Evolutionary conservation across 2,329 filamentous ascomycete species (phyloP), one percentile per base, ranked within the genome.

Genomic region (Fusarium mundagurra): DNA sequence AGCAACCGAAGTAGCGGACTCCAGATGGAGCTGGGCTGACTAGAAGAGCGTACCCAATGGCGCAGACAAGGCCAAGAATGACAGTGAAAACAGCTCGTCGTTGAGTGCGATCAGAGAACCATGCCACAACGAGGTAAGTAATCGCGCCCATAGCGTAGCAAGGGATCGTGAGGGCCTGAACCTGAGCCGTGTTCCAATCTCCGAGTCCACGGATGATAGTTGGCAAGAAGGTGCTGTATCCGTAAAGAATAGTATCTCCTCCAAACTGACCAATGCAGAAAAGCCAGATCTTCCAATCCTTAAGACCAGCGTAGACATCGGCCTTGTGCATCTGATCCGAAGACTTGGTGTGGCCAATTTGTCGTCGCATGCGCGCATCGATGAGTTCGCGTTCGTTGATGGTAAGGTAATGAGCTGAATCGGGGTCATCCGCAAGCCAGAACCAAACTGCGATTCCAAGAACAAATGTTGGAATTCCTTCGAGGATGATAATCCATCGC

Each of bases 111-210:
- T 93, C 91, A 6, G 88, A 91, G 45, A 90, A 81, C 77, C 86
- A 87, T 6, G 90, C 90, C 0, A 89, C 83, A 0, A 84, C 66
- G 6, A 92, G 83, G 67, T 91, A 92, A 0, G 85, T 88, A 24
- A 92, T 85, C 0, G 90, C 90, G 1, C 91, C 91, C 7, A 91
- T 77, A 0, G 86, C 86, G 69, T 93, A 93, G 79, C 90, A 92
- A 2, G 91, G 91, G 44, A 93, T 92, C 0, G 91, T 92, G 24
- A 93, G 84, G n/a, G 90, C 89, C 76, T 93, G 91, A 0, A 91
- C 87, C 47, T 83, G 71, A 5, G 77, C 71, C 0, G 27, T 74
- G n/a, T 66, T 71, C 79, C 79, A 79, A 58, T 89, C 83, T 0
- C 90, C 86, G 59, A 92, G 86, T 0, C 86, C 88, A 27, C 86